Evolutionary conservation across 2,329 filamentous ascomycete species (phyloP).

Genomic region (Hymenoscyphus infarciens): DNA sequence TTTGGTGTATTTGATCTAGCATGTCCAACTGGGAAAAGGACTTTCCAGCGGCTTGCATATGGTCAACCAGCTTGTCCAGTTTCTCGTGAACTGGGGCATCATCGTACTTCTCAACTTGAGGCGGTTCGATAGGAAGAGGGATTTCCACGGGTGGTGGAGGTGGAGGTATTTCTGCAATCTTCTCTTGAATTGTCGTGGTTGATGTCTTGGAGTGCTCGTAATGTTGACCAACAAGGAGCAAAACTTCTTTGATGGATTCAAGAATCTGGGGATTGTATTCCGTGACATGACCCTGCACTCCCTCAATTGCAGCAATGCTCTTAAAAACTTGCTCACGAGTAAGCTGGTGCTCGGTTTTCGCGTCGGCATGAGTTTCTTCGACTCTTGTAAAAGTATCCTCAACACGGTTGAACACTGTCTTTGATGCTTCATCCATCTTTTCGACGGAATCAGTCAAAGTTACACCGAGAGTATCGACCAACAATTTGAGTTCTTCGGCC

Average conservation of each 20-base stretch:
- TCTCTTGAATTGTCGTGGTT: constrained; percentile 51
- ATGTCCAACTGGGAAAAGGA: constrained; percentile 73
- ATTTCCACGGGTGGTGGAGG: constrained; percentile 48
- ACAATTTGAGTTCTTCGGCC: constrained; percentile 80
- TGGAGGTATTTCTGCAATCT: constrained; percentile 51
- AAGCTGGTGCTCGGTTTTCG: constrained; percentile 74
- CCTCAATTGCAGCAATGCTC: constrained; percentile 67
- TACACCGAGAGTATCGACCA: constrained; percentile 80
- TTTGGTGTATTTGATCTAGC: constrained; percentile 82
- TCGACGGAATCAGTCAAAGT: constrained; percentile 79
- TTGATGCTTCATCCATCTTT: constrained; percentile 82
- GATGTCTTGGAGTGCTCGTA: constrained; percentile 80
- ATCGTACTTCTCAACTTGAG: constrained; percentile 56
- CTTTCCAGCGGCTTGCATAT: constrained; percentile 63
- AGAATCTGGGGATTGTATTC: constrained; percentile 89
- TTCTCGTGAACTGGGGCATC: constrained; percentile 58
- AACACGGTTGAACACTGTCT: constrained; percentile 78
- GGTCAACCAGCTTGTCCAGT: constrained; percentile 54
- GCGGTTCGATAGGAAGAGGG: constrained; percentile 51
- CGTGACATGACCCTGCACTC: constrained; percentile 71
- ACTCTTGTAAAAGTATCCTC: constrained; percentile 73
- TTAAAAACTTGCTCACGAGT: constrained; percentile 79
- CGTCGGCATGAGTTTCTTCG: constrained; percentile 70
- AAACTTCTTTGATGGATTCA: constrained; percentile 80
- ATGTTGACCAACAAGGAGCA: constrained; percentile 77